Conservation (phyloP, 306 rosid species). For the Glycyrrhiza uralensis region DNA sequence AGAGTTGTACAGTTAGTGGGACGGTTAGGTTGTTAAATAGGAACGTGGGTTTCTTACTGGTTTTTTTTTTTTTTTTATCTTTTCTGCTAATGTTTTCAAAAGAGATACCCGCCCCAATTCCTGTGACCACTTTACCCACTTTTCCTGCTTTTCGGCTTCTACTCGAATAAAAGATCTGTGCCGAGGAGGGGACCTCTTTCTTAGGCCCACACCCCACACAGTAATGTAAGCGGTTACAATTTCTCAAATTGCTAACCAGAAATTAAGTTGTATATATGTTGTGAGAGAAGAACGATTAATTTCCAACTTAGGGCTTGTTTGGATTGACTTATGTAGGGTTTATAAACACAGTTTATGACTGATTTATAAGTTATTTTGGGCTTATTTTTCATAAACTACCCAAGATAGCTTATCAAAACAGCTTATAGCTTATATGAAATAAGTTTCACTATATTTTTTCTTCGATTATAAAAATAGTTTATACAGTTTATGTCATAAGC, state of each 20-base stretch:
- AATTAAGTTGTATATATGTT: background rate
- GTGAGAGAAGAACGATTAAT: background rate
- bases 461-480: too few relatives aligned
- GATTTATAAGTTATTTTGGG: too few relatives aligned
- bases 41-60: conserved; percentile 57
- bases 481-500: too few relatives aligned
- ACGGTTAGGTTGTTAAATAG: conserved; percentile 57
- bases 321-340: too few relatives aligned
- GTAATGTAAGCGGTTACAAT: background rate
- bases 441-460: too few relatives aligned
- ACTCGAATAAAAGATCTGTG: conserved; percentile 28
- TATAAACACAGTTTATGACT: too few relatives aligned
- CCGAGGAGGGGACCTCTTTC: conserved; percentile 40
- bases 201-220: conserved; percentile 19
- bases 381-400: too few relatives aligned
- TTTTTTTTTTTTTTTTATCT: conserved; percentile 4
- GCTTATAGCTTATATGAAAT: too few relatives aligned
- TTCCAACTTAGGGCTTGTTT: too few relatives aligned
- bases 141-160: conserved; percentile 45
- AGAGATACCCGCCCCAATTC: conserved; percentile 87
- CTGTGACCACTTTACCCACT: conserved; percentile 77
- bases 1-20: conserved; percentile 28
- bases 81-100: conserved; percentile 56
- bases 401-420: too few relatives aligned
- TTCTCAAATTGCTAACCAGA: background rate